Percentiles rank a stretch among this genome's conserved stretches.
phyloP scores from a whole-genome alignment of 2,329 filamentous ascomycete genomes.

The Ceratocystis variospora region DNA sequence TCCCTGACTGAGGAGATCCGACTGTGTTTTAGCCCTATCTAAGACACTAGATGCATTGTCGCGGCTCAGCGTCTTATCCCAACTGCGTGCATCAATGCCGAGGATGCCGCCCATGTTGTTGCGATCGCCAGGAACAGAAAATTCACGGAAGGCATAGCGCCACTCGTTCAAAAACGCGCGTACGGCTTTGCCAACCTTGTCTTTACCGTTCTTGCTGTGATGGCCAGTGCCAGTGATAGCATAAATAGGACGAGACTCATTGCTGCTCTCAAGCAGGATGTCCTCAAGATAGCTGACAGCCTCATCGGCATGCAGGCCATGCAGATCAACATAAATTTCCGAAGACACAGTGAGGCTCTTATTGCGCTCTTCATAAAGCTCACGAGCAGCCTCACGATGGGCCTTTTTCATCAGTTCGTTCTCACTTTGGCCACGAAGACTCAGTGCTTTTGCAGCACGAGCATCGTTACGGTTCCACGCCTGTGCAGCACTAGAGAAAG shows the following conservation, averaged over 20 bases:
- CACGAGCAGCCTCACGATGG: conserved; percentile 80
- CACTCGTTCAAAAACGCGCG: conserved; percentile 86
- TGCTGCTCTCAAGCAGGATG: conserved; percentile 68
- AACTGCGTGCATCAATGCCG: conserved; percentile 53
- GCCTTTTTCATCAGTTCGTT: conserved; percentile 96
- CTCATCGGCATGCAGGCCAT: conserved; percentile 97
- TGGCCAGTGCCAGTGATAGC: conserved; percentile 95
- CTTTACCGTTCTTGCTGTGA: conserved; percentile 96
- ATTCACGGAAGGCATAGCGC: conserved; percentile 91
- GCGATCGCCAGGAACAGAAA: conserved; percentile 87
- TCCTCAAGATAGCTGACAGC: conserved; percentile 87
- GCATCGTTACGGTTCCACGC: conserved; percentile 98
- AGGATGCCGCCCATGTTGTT: conserved; percentile 66
- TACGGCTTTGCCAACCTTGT: conserved; percentile 92
- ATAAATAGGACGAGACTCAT: conserved; percentile 65
- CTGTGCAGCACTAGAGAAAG: conserved; percentile 61
- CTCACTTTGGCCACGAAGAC: conserved; percentile 85
- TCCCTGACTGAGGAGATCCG: conserved; percentile 50
- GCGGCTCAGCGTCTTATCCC: conserved; percentile 45
- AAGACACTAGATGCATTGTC: conserved; percentile 27
- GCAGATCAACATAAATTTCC: conserved; percentile 88
- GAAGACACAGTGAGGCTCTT: conserved; percentile 44
- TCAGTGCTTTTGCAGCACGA: conserved; percentile 85
- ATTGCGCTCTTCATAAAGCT: conserved; percentile 89
- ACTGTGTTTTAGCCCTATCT: conserved; percentile 28